phyloP scores from a whole-genome alignment of 768 basidiomycete genomes.

The Mrakia blollopis region DNA sequence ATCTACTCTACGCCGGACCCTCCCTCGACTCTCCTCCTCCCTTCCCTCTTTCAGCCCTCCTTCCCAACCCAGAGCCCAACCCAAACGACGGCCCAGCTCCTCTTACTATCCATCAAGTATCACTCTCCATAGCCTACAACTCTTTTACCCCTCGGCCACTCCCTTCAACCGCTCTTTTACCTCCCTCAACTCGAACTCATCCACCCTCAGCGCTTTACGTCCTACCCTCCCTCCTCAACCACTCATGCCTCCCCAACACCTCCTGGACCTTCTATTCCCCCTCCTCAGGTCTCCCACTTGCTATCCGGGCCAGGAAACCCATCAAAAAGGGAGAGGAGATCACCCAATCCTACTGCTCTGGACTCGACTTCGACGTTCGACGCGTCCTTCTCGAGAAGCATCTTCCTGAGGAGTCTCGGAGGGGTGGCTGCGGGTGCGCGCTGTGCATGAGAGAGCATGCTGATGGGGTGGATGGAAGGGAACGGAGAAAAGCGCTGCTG shows the following conservation, averaged over 20 bases:
- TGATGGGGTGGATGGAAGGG: not conserved
- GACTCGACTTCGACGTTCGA: not conserved
- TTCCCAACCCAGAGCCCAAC: not conserved
- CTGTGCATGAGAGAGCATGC: not conserved
- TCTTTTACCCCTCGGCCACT: constrained; percentile 6
- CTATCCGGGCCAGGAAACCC: not conserved
- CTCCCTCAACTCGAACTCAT: not conserved
- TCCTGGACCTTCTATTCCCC: constrained; percentile 5
- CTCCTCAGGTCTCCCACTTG: not conserved
- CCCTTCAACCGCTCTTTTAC: not conserved
- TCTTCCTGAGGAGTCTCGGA: not conserved
- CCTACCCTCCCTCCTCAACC: constrained; percentile 14
- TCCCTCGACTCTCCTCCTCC: not conserved
- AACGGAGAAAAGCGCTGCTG: not conserved
- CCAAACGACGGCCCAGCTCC: too few relatives aligned
- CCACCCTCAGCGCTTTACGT: constrained; percentile 1
- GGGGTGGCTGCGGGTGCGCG: not conserved
- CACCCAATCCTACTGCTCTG: not conserved
- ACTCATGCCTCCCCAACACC: constrained; percentile 5
- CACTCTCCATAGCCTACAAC: constrained; percentile 6
- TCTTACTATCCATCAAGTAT: not conserved
- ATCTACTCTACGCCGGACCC: constrained; percentile 3
- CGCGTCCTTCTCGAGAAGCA: not conserved
- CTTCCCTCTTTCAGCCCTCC: not conserved
- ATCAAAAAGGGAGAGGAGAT: not conserved